Evolutionary conservation across 805 yeast genomes (phyloP).

Genomic region (Candida corydali): DNA sequence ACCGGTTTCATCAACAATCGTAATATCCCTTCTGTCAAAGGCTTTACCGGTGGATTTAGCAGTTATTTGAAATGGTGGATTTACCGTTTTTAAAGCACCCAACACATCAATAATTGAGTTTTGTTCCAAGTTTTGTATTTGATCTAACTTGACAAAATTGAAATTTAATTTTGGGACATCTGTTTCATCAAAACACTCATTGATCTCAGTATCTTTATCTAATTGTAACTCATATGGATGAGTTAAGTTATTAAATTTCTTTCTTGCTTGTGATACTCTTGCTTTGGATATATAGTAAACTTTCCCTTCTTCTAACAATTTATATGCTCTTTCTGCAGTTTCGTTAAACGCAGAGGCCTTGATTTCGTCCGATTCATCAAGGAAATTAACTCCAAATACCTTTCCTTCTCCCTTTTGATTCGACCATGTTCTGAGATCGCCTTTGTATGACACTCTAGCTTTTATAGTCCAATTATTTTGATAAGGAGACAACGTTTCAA

Average conservation of each 20-base stretch:
- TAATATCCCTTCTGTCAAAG: conserved; percentile 86
- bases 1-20: conserved; percentile 80
- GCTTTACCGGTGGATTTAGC: conserved; percentile 88
- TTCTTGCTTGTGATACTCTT: conserved; percentile 76
- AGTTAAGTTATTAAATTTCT: conserved; percentile 75
- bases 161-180: conserved; percentile 78
- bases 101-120: conserved; percentile 79
- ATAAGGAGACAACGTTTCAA: conserved; percentile 87
- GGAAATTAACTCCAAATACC: conserved; percentile 78
- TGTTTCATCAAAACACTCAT: conserved; percentile 55
- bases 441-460: conserved; percentile 85
- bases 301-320: conserved; percentile 78
- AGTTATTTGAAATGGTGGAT: conserved; percentile 70
- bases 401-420: conserved; percentile 86
- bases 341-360: conserved; percentile 93
- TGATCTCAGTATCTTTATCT: conserved; percentile 74
- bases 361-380: conserved; percentile 95
- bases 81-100: conserved; percentile 78
- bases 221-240: conserved; percentile 87
- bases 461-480: conserved; percentile 89
- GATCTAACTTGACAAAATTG: conserved; percentile 66
- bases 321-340: conserved; percentile 73
- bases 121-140: conserved; percentile 62
- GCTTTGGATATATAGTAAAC: conserved; percentile 83
- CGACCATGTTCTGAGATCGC: conserved; percentile 85